These are phyloP conservation scores for Arabidopsis lyrata DNA, from an alignment of 441 rosid species.

Conservation along the genomic window DNA sequence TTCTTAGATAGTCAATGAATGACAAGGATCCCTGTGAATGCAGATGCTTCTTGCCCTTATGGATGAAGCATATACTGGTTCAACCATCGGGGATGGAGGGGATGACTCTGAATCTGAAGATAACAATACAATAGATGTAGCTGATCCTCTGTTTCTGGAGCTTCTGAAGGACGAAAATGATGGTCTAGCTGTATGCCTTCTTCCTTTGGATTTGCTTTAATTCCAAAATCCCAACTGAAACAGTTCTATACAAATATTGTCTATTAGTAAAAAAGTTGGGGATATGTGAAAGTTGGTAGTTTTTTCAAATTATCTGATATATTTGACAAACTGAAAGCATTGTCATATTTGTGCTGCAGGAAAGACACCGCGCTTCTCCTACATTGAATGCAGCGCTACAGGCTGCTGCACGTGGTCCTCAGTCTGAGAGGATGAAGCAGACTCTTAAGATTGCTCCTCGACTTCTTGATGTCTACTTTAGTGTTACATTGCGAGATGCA, in stretches of 20 bases:
- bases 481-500: conserved; percentile 71
- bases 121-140: conserved; percentile 74
- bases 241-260: conserved; percentile 12
- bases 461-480: conserved; percentile 81
- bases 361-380: conserved; percentile 85
- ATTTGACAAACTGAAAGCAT: conserved; percentile 13
- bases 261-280: not conserved
- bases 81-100: conserved; percentile 89
- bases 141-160: conserved; percentile 93
- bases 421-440: conserved; percentile 81
- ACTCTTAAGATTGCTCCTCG: conserved; percentile 71
- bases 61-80: conserved; percentile 99
- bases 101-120: conserved; percentile 97
- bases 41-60: conserved; percentile 98
- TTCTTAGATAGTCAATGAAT: conserved; percentile 23
- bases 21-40: conserved; percentile 36
- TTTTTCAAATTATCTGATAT: not conserved
- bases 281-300: not conserved
- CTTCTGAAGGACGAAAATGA: conserved; percentile 98
- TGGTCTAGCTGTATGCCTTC: conserved; percentile 78
- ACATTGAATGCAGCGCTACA: conserved; percentile 78
- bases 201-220: conserved; percentile 21
- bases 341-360: conserved; percentile 61
- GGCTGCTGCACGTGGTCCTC: conserved; percentile 70
- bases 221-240: conserved; percentile 20